phyloP scores from a whole-genome alignment of 108 stramenopile species.

The Epipyxis sp. region DNA sequence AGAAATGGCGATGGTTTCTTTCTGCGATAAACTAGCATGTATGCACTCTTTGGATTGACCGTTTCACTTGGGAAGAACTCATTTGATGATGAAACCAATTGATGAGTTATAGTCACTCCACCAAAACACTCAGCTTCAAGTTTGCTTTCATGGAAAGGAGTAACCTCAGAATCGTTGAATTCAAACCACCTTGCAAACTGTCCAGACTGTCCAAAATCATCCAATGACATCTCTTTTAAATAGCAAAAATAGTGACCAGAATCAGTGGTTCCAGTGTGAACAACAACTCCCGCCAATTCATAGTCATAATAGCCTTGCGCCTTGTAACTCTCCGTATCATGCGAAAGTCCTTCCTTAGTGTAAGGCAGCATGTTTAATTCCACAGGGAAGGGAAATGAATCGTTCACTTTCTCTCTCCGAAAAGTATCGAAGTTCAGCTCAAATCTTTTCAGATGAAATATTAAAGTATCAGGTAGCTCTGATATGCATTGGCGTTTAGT shows the following conservation, averaged over 20 bases:
- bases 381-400: constrained; percentile 60
- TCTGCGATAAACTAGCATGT: constrained; percentile 18
- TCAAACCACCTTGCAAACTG: constrained; percentile 61
- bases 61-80: not conserved
- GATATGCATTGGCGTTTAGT: constrained; percentile 13
- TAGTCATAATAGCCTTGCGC: constrained; percentile 30
- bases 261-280: constrained; percentile 65
- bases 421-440: constrained; percentile 62
- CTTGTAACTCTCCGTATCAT: not conserved
- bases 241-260: constrained; percentile 66
- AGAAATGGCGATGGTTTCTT: not conserved
- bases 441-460: constrained; percentile 67
- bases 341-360: constrained; percentile 44
- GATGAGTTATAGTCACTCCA: constrained; percentile 30
- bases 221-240: constrained; percentile 32
- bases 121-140: constrained; percentile 60
- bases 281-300: constrained; percentile 59
- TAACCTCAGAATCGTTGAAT: constrained; percentile 61
- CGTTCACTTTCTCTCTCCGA: constrained; percentile 58
- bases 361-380: constrained; percentile 59
- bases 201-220: constrained; percentile 34
- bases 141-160: constrained; percentile 52
- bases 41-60: constrained; percentile 10
- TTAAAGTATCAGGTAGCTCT: constrained; percentile 43
- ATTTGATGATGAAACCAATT: not conserved